Evolutionary conservation across 768 basidiomycete species (phyloP), one percentile per base, ranked within the genome.

Genomic region (Holtermanniella nyarrowii): DNA sequence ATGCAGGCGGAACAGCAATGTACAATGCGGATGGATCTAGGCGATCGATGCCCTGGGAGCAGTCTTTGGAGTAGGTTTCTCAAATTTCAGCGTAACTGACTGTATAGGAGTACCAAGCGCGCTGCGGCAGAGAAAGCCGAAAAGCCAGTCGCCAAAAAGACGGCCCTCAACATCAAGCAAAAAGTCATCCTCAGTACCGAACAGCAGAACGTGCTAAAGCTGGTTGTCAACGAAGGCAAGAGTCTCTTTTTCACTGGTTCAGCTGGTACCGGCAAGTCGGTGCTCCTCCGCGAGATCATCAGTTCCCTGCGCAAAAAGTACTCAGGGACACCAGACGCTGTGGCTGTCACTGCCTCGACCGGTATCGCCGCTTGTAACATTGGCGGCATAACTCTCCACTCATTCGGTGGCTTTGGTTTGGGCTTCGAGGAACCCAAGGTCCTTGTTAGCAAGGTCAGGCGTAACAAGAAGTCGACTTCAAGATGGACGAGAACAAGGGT

Each of bases 281-380:
- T 97, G 22, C 78, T 97, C 2, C 77, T 97, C 16, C 80, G 90
- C 14, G 88, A 91, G 71, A 91, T 96, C 44, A 95, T 96, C 68
- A 79, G 79, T 60, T 73, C 77, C 1, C 75, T 99, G 47, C 78
- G 76, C 43, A 80, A 76, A 62, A 81, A 76, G 57, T 72, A 78
- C 63, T 51, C 55, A 11, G 83, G 74, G 49, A 66, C 75, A 1
- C 70, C 74, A 0, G 88, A 91, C 67, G 83, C 84, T 0, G 80
- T 97, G 20, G 91, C 89, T 11, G 81, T 99, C 53, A 96, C 93
- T 2, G 95, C 95, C 7, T 89, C 89, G 3, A 96, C 91, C 21
- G 90, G 90, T 42, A 95, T 97, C 60, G 93, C 93, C 5, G 93
- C 93, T 4, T 95, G 90, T 70, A 96, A 99, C 60, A 90, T 99